Base-by-base conservation (phyloP, 2,329 filamentous ascomycete genomes). In the Diaporthe vexans region DNA sequence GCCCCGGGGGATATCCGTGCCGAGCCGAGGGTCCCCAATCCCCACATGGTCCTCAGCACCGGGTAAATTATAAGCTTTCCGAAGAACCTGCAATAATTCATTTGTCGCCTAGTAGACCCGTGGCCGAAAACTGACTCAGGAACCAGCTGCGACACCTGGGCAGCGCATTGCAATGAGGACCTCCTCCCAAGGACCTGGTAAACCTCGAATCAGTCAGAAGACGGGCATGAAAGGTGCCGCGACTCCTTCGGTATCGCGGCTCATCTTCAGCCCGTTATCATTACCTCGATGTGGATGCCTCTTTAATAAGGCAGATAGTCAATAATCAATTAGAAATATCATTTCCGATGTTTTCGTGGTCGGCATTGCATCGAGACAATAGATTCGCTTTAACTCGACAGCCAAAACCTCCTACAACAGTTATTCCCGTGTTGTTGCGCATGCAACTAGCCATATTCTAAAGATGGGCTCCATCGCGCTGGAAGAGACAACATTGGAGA, bases 381-480 rank as follows among this genome's bases (percentile, higher is more conserved):
- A 26, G 35, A 48, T 51, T 13, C 43, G 24, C 43, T 24, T 24
- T 29, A 67, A 24, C 21, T 67, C 43, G 26, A 51, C 26, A 37
- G 61, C 61, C 61, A 67, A 17, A 19, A 24, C 37, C 51, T 35
- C 21, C 43, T 24, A 24, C 43, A 26, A 51, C 26, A 67, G 4
- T 37, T 67, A 2, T 51, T 51, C 43, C 19, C 29, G 10, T 35
- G 13, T 43, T 51, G 43, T 6, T 67, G 26, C 43, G 1, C 17
- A 6, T 35, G 43, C 61, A 24, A 35, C 43, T 67, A 35, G 43
- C 26, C 26, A 24, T 21, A 67, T 10, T 35, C 61, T 67, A n/a
- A 21, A 51, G 26, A 67, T 67, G 61, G 61, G 61, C 61, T 67
- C 61, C 21, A 51, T 17, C 43, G 43, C 61, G 26, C 26, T 67